Percentiles rank a stretch among this genome's conserved stretches.
Evolutionary conservation across 257 asterid species (phyloP).

Genomic region (Echites panduratus): DNA sequence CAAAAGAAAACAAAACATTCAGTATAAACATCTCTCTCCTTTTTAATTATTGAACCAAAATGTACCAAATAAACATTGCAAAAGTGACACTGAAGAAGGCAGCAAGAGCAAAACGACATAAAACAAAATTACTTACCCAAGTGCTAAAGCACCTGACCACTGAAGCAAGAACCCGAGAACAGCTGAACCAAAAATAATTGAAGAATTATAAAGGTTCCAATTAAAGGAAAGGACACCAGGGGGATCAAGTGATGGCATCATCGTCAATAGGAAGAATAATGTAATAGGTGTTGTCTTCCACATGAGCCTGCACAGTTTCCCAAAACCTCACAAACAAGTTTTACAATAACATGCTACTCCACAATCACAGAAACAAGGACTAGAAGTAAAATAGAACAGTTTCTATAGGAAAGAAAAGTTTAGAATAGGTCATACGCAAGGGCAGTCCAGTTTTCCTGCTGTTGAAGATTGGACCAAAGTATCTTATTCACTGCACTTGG

Average conservation of each 20-base stretch:
- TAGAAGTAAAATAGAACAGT: background rate
- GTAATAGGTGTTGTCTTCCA: constrained; percentile 98
- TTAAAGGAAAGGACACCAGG: constrained; percentile 76
- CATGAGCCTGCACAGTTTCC: constrained; percentile 61
- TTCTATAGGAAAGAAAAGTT: background rate
- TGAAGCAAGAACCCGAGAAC: constrained; percentile 95
- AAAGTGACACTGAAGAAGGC: background rate
- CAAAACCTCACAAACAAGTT: background rate
- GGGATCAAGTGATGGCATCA: constrained; percentile 98
- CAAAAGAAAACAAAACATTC: background rate
- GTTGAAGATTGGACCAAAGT: constrained; percentile 94
- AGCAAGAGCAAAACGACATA: background rate
- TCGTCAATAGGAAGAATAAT: constrained; percentile 71
- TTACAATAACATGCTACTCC: background rate
- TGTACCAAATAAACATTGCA: constrained; percentile 3
- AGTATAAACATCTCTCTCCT: background rate
- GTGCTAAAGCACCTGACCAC: constrained; percentile 99
- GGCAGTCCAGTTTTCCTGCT: constrained; percentile 93
- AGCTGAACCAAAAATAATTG: constrained; percentile 70
- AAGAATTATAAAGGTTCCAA: constrained; percentile 57
- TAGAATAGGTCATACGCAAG: constrained; percentile 53
- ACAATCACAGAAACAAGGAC: background rate
- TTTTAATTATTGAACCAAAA: background rate
- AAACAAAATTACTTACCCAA: constrained; percentile 53
- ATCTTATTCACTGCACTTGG: constrained; percentile 94